Evolutionary conservation across 768 basidiomycete genomes (phyloP).

Genomic region (Termitomyces sp.): DNA sequence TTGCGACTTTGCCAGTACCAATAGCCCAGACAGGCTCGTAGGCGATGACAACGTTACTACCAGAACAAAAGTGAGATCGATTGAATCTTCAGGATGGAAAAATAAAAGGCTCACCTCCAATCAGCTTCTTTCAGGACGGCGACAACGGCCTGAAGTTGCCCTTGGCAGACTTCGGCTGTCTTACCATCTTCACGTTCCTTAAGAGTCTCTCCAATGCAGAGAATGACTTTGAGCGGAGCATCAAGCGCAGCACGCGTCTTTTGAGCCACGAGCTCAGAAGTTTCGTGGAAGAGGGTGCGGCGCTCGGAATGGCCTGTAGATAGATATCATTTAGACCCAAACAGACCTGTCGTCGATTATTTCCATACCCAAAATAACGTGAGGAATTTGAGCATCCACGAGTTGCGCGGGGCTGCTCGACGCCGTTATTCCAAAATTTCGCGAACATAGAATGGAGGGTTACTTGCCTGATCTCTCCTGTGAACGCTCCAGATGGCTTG

Average conservation of each 20-base stretch:
- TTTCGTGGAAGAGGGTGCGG: conserved; percentile 88
- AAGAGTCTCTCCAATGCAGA: conserved; percentile 95
- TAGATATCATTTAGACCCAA: not conserved
- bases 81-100: not conserved
- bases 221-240: conserved; percentile 78
- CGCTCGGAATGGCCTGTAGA: conserved; percentile 87
- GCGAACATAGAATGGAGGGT: not conserved
- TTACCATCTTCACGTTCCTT: conserved; percentile 76
- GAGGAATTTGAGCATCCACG: conserved; percentile 81
- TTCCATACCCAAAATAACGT: conserved; percentile 81
- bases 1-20: conserved; percentile 96
- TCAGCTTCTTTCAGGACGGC: conserved; percentile 57
- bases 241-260: conserved; percentile 87
- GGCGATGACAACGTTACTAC: conserved; percentile 87
- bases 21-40: conserved; percentile 99
- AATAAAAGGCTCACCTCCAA: conserved; percentile 66
- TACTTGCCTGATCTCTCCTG: conserved; percentile 89
- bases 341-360: not conserved
- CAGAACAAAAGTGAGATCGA: not conserved
- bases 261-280: conserved; percentile 74
- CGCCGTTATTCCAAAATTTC: not conserved
- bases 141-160: conserved; percentile 78
- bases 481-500: conserved; percentile 86
- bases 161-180: conserved; percentile 79
- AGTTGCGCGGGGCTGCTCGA: conserved; percentile 73